Base-by-base conservation (phyloP, 768 basidiomycete species). In the Russula virescens region DNA sequence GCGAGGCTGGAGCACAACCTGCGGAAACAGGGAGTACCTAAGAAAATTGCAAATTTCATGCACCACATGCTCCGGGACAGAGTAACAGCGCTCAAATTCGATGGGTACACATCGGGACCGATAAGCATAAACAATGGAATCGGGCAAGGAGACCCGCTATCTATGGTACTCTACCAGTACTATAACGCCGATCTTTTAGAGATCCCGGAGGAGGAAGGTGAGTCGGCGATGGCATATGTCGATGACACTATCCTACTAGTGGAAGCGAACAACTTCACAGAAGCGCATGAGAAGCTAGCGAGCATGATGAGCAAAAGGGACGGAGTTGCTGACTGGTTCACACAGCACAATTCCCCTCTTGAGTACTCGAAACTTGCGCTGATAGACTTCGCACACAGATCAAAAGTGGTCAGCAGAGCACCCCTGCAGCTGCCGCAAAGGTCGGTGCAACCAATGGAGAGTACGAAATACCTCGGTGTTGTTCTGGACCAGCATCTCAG, bases 251-350 rank as follows among this genome's bases (percentile, higher is more conserved):
- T 28, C 1, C 13, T 75, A 0, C 14, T 76, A 0, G 75, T 73
- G 0, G 57, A 64, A 1, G 73, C 70, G 0, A 57, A 69, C 0
- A 58, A 34, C 19, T 74, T 78, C 13, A n/a, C 40, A 0, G 66
- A 68, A 0, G 71, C 71, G 1, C 53, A 60, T n/a, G 2, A 3
- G 2, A 45, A 1, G 0, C 23, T 64, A 0, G 5, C 0, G 2
- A 13, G 28, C 0, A 60, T 64, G 63, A 56, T 64, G 54, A 38
- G 14, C 1, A 48, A 43, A 1, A 2, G 13, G 6, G 58, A 21
- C 5, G 58, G 63, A 0, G 54, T 38, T 0, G 10, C 51, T 0
- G 31, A 60, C 2, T 64, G 63, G 58, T 60, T 59, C 0, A 19
- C 21, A 0, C 3, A 0, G 0, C 58, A 64, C 34, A 64, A 64